These are phyloP conservation scores for Hypoxylon sp. DNA, from an alignment of 2,329 filamentous ascomycete genomes.

Conservation along the genomic window DNA sequence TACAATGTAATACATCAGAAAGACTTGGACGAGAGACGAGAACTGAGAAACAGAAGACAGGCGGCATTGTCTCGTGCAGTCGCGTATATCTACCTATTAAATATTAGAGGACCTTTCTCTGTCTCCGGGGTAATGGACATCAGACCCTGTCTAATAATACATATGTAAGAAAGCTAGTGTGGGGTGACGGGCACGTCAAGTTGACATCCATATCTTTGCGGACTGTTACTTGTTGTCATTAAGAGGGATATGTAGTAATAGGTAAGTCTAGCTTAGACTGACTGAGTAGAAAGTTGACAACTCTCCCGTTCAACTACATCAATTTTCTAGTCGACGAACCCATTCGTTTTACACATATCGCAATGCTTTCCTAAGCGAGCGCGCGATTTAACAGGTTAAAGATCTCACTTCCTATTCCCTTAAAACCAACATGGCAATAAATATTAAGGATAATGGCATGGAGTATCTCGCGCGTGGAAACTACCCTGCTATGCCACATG, in stretches of 20 bases:
- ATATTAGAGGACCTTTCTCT: constrained; percentile 23
- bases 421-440: constrained; percentile 34
- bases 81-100: constrained; percentile 37
- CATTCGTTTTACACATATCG: not conserved
- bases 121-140: constrained; percentile 22
- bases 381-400: constrained; percentile 16
- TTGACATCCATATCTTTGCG: constrained; percentile 5
- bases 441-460: constrained; percentile 29
- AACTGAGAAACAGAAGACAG: constrained; percentile 13
- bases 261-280: too few relatives aligned
- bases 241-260: too few relatives aligned
- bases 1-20: constrained; percentile 22
- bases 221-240: not conserved
- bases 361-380: constrained; percentile 28
- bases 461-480: constrained; percentile 31
- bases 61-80: constrained; percentile 3
- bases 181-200: constrained; percentile 20
- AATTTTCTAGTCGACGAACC: not conserved
- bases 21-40: constrained; percentile 13
- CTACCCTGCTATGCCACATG: constrained; percentile 30
- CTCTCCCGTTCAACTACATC: not conserved
- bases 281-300: not conserved
- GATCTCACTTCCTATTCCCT: constrained; percentile 28
- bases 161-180: constrained; percentile 24
- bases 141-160: too few relatives aligned